Evolutionary conservation across 1,284 basidiomycete genomes (phyloP).

Genomic region (Volvariella surrecta): DNA sequence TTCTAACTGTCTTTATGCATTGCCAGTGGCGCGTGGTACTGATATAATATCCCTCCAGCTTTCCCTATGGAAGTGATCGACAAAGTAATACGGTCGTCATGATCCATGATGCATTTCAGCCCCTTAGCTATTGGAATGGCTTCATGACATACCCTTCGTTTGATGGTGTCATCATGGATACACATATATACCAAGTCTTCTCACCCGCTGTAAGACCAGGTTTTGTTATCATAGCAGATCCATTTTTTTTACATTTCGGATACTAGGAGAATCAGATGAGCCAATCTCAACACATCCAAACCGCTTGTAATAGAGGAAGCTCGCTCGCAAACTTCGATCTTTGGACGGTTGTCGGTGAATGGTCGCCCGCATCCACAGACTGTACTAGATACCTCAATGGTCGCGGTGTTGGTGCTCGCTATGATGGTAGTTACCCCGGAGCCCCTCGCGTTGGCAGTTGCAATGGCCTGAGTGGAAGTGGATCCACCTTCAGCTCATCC

Average conservation of each 20-base stretch:
- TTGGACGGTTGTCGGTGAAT: conserved; percentile 80
- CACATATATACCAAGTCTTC: conserved; percentile 80
- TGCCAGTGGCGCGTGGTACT: background rate
- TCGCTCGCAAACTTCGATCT: conserved; percentile 49
- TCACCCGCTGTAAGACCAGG: conserved; percentile 36
- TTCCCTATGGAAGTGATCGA: conserved; percentile 46
- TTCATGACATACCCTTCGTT: conserved; percentile 53
- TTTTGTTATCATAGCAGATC: background rate
- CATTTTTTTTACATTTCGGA: background rate
- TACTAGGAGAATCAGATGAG: conserved; percentile 42
- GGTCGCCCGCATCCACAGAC: conserved; percentile 78
- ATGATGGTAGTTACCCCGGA: conserved; percentile 70
- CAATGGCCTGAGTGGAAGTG: conserved; percentile 60
- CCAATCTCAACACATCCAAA: conserved; percentile 53
- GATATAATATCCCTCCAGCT: conserved; percentile 14
- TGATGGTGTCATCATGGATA: conserved; percentile 76
- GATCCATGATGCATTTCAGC: conserved; percentile 82
- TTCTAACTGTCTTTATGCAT: background rate
- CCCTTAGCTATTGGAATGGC: conserved; percentile 65
- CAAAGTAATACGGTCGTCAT: conserved; percentile 59
- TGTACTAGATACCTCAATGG: conserved; percentile 80
- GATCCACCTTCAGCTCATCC: conserved; percentile 58
- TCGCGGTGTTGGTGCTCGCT: conserved; percentile 63
- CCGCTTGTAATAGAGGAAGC: conserved; percentile 47
- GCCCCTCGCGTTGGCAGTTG: conserved; percentile 69